These are phyloP conservation scores for Parathielavia appendiculata DNA, from an alignment of 495 filamentous ascomycete genomes.

Conservation along the genomic window DNA sequence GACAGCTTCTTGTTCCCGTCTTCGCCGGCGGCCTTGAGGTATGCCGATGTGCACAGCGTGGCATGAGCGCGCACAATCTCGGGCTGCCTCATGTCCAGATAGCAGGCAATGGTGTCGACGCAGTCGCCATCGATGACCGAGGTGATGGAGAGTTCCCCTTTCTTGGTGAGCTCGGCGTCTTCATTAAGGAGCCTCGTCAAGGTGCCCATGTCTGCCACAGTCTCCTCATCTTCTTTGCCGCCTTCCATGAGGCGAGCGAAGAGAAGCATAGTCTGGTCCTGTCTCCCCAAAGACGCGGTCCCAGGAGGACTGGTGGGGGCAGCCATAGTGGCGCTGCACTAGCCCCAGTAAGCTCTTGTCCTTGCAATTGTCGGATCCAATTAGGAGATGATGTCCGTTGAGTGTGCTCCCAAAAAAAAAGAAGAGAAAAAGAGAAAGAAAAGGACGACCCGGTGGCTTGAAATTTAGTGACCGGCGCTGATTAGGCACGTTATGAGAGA, in stretches of 20 bases:
- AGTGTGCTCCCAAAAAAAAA: no score
- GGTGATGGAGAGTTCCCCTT: constrained; percentile 48
- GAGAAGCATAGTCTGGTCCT: constrained; percentile 48
- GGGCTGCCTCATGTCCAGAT: constrained; percentile 69
- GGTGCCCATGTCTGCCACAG: constrained; percentile 41
- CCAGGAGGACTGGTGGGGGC: constrained; percentile 9
- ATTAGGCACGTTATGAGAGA: no score
- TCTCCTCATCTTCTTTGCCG: constrained; percentile 52
- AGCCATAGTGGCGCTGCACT: constrained; percentile 17
- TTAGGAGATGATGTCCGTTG: no score
- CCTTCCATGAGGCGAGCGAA: constrained; percentile 53
- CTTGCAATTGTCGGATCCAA: neutral
- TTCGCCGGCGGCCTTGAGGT: constrained; percentile 68
- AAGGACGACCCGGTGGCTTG: no score
- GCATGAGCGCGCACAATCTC: constrained; percentile 65
- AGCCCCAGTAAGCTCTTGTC: neutral
- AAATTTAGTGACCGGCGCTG: no score
- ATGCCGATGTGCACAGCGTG: constrained; percentile 68
- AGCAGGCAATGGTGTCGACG: constrained; percentile 72
- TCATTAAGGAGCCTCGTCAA: constrained; percentile 50
- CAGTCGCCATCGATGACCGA: constrained; percentile 68
- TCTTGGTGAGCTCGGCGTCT: constrained; percentile 35
- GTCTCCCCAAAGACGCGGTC: constrained; percentile 20
- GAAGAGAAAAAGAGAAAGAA: no score
- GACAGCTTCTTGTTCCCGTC: constrained; percentile 59